Base-by-base conservation (phyloP, 2,329 filamentous ascomycete genomes). In the Dendrostoma leiphaemia region DNA sequence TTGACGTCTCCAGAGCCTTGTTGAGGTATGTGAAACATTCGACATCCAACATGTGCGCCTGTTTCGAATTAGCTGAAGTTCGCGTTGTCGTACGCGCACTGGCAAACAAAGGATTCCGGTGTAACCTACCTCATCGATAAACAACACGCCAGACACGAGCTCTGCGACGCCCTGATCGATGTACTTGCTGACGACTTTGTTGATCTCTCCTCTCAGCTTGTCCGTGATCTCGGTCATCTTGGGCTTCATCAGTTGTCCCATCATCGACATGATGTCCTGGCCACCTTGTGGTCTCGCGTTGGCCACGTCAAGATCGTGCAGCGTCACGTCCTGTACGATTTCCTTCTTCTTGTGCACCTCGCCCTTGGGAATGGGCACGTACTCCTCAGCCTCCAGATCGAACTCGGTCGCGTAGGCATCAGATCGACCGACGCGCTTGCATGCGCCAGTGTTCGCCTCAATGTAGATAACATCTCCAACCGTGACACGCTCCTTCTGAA, bases 301-400 rank as follows among this genome's bases (percentile, higher is more conserved):
- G 61, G 94, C 94, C 59, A 97, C 88, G 67, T 99, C 94, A 53
- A 99, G 79, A 68, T 99, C 94, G 72, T 99, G 94, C 60, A 99
- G 81, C 43, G 94, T 97, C 59, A 99, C 94, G 67, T 99, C 94
- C 71, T 99, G 94, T 32, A 99, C 94, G 63, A 99, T 96, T 75
- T 99, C 94, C 80, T 99, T 99, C 85, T 97, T 97, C 84, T 99
- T 99, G 79, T 97, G 94, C 51, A 99, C 94, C 67, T 99, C 94
- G 55, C 94, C 94, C 78, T 99, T 99, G 54, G 94, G 94, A 60
- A 99, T 95, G 6, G 94, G 94, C 61, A 99, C 94, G 71, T 99
- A 99, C 74, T 99, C 94, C 74, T 99, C 94, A 2, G 94, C 94
- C 76, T 99, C 94, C 47, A 99, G 84, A 70, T 99, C 94, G 70